Base-by-base conservation (phyloP, 2,329 filamentous ascomycete genomes). In the Ascochyta clinopodiicola region DNA sequence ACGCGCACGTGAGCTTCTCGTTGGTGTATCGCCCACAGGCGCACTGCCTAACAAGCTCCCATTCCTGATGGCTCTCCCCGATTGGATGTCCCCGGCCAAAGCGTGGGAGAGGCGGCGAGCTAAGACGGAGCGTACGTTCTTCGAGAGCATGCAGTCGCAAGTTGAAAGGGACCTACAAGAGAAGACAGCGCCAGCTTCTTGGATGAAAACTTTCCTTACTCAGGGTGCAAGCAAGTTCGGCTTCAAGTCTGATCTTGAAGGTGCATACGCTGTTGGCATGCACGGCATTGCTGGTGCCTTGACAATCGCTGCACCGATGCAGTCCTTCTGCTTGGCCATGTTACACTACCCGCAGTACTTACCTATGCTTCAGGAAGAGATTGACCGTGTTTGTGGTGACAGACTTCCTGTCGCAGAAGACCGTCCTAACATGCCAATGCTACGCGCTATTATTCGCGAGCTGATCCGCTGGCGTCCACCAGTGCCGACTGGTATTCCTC, bases 401-500 rank as follows among this genome's bases (percentile, higher is more conserved):
- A 62, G 75, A 31, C 63, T 74, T 17, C 75, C 75, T 2, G 52
- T 67, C 17, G 63, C 71, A 35, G 73, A 75, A 53, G 75, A 78
- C 45, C 67, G 74, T 44, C 73, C 75, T 8, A 70, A 73, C 32
- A 64, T 78, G n/a, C 75, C 75, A 1, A 73, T 76, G 46, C 60
- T 77, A 19, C 69, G 75, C 37, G 75, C 75, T 19, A 57, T 75
- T 45, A 76, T 78, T 43, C 68, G 74, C 19, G 75, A 78, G 54
- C 70, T 69, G 39, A 63, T 78, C 31, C 72, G 79, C 52, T 81
- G 79, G 79, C 75, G 79, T 22, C 79, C 79, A 22, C 72, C 75
- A 34, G 75, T 77, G 25, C 75, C 75, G 4, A 77, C 75, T 25
- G 75, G 75, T 46, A 80, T 87, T 32, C 84, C 85, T 2, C 85